A percentile compares a stretch with the other conserved stretches of the same genome.
Evolutionary conservation across 106 monocot genomes (phyloP).

Genomic region (Acorus calamus): DNA sequence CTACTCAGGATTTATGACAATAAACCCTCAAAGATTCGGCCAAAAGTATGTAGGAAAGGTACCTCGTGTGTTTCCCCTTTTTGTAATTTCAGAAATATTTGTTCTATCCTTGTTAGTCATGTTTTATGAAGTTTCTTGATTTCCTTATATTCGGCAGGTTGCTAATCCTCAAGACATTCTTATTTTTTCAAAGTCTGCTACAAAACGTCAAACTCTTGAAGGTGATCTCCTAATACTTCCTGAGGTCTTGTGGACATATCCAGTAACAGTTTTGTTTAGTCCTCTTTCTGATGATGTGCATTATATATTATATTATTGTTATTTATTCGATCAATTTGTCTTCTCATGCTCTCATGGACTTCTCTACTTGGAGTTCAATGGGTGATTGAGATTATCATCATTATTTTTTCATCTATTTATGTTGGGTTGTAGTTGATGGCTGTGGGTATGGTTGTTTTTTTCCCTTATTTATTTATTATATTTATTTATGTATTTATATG

Average conservation of each 20-base stretch:
- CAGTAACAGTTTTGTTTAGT: not conserved
- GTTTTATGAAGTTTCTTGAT: conserved; percentile 1
- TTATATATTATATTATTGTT: too few relatives aligned
- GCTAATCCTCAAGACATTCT: conserved; percentile 99
- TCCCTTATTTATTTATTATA: too few relatives aligned
- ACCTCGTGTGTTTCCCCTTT: not conserved
- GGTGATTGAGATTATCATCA: too few relatives aligned
- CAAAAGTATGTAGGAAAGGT: conserved; percentile 99
- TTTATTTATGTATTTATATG: too few relatives aligned
- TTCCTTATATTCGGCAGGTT: conserved; percentile 36
- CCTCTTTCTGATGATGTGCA: too few relatives aligned
- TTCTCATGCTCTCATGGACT: too few relatives aligned
- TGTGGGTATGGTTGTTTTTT: too few relatives aligned
- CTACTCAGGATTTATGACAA: conserved; percentile 98
- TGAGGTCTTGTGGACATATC: not conserved
- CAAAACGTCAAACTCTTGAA: conserved; percentile 67
- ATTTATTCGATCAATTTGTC: too few relatives aligned
- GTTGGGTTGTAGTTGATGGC: too few relatives aligned
- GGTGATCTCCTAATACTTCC: conserved; percentile 21
- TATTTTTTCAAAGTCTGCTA: conserved; percentile 94
- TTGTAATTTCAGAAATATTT: not conserved
- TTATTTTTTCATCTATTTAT: too few relatives aligned
- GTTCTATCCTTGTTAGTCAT: not conserved
- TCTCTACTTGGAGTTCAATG: too few relatives aligned
- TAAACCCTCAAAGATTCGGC: conserved; percentile 97